Evolutionary conservation across 2,329 filamentous ascomycete species (phyloP), one percentile per base, ranked within the genome.

Genomic region (Cladosporium sp.): DNA sequence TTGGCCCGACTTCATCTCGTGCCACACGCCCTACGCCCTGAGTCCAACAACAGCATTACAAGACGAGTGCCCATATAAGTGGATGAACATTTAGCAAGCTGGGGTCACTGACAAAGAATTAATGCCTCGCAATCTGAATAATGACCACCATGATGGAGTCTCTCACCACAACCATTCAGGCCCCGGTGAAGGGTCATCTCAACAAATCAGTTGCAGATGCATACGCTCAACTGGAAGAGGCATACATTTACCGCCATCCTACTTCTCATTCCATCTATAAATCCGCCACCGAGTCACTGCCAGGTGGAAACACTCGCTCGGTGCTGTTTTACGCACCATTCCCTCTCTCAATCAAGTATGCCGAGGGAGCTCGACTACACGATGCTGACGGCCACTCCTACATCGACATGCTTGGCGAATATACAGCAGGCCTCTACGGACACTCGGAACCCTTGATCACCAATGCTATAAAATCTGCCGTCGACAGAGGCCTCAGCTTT

Each of bases 341-440:
- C 53, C 70, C 70, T 0, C 49, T 72, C 10, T 67, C 62, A 41
- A 59, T 71, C 10, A 63, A 59, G 13, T 59, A 57, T 11, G 69
- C 65, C 2, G 50, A 59, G 14, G 61, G 57, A 7, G 59, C 63
- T 35, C 54, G 59, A 22, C 59, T 71, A 14, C 50, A 54, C 16
- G 63, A 62, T 14, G 66, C 65, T 46, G 69, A 72, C 56, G 63
- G 61, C 35, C 38, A 59, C 43, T 34, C 42, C 16, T 85, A 84
- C 62, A 69, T 76, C 11, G 83, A 87, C 59, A 72, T 87, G 7
- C 70, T 83, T 1, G 77, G 78, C 33, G 84, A 87, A 64, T 81
- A 81, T 60, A 81, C 80, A 0, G 84, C 84, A 1, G 82, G 80
- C 2, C 72, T 87, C 10, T 86, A 80, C 61, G 84, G 84, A 0